Conservation (phyloP, 805 yeast genomes). For the Spathaspora gorwiae region DNA sequence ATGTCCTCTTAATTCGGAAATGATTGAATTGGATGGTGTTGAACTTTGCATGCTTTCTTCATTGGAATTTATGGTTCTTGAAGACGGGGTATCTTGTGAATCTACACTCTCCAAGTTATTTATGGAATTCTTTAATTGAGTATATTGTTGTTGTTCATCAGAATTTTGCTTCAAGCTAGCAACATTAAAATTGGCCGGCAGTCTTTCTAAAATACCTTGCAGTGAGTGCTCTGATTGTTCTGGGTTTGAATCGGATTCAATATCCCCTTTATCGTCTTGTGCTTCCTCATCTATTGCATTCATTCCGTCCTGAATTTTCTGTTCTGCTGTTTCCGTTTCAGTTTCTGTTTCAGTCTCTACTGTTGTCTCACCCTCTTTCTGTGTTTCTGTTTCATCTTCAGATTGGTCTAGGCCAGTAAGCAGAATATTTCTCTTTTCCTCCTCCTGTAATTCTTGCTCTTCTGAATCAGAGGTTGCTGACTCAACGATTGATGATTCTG, state of each 20-base stretch:
- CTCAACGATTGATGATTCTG: too few species aligned
- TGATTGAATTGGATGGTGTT: not conserved
- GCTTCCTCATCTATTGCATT: not conserved
- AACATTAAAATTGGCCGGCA: slow-evolving; percentile 17
- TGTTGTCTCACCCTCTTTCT: too few species aligned
- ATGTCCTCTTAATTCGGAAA: not conserved
- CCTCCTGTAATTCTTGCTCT: too few species aligned
- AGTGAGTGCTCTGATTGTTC: not conserved
- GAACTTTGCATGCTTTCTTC: not conserved
- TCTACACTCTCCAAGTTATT: not conserved
- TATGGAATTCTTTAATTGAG: slow-evolving; percentile 9
- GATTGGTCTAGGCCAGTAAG: too few species aligned
- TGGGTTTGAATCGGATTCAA: not conserved
- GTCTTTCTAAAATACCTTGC: slow-evolving; percentile 9
- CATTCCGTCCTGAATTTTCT: not conserved
- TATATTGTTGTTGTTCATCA: slow-evolving; percentile 8
- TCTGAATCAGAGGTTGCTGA: too few species aligned
- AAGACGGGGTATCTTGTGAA: not conserved
- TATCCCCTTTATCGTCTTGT: not conserved
- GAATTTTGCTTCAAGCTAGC: slow-evolving; percentile 9
- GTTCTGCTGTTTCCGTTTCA: not conserved
- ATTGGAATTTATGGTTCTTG: not conserved
- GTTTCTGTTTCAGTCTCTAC: not conserved
- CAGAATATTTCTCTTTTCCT: too few species aligned
- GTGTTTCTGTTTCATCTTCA: too few species aligned